Percentiles rank a stretch among this genome's conserved stretches.
phyloP scores from a whole-genome alignment of 1,139 yeast genomes.

The Spathaspora sp. region DNA sequence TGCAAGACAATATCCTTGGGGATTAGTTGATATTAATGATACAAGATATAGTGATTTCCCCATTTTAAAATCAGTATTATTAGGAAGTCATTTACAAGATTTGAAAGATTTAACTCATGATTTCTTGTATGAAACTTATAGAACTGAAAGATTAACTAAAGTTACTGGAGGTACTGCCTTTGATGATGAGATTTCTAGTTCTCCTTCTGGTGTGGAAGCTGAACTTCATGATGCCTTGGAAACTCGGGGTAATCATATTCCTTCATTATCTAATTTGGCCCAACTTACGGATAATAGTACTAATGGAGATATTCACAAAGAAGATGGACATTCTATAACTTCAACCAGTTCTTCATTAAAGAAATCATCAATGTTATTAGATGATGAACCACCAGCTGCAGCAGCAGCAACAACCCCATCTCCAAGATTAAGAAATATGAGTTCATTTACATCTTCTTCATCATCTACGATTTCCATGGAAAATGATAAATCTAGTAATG shows the following conservation, averaged over 20 bases:
- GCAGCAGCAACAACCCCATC: too few species aligned
- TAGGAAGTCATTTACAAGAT: constrained; percentile 92
- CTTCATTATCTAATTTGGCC: constrained; percentile 65
- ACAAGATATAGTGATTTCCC: constrained; percentile 81
- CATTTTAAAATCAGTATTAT: constrained; percentile 75
- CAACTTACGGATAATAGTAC: constrained; percentile 41
- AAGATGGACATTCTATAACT: constrained; percentile 21
- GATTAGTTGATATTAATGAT: constrained; percentile 79
- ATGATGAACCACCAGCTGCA: constrained; percentile 27
- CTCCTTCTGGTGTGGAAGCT: constrained; percentile 20
- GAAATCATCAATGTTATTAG: constrained; percentile 38
- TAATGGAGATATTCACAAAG: constrained; percentile 7
- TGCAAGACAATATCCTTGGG: constrained; percentile 95
- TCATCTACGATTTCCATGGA: constrained; percentile 33
- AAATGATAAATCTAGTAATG: constrained; percentile 25
- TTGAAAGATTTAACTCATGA: constrained; percentile 93
- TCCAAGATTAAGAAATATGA: constrained; percentile 29
- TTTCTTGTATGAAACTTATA: constrained; percentile 84
- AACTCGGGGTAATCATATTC: constrained; percentile 34
- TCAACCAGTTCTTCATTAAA: constrained; percentile 24
- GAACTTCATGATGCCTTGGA: constrained; percentile 35
- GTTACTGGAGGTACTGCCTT: constrained; percentile 36
- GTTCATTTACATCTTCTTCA: constrained; percentile 32
- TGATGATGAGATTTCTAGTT: constrained; percentile 30
- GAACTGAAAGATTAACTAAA: constrained; percentile 76